phyloP scores from a whole-genome alignment of 495 filamentous ascomycete genomes.

The Aspergillus saccharolyticus region DNA sequence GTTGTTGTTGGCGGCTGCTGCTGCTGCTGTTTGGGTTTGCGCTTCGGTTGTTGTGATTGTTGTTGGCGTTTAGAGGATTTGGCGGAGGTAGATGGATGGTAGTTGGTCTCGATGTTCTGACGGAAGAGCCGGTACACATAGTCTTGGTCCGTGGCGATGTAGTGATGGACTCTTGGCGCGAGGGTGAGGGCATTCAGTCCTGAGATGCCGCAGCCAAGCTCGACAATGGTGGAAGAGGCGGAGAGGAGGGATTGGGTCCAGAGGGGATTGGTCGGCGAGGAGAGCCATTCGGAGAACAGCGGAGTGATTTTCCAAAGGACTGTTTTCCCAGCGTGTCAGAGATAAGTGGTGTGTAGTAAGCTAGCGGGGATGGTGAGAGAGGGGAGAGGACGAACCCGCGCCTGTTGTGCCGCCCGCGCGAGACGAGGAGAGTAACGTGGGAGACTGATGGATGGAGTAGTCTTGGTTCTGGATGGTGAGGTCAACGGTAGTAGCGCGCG shows the following conservation, averaged over 20 bases:
- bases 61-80: conserved; percentile 20
- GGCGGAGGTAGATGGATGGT: background rate
- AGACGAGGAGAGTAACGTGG: conserved; percentile 69
- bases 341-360: background rate
- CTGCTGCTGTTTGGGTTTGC: background rate
- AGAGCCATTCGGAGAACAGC: conserved; percentile 76
- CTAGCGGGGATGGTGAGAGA: background rate
- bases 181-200: conserved; percentile 66
- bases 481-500: conserved; percentile 58
- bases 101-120: conserved; percentile 69
- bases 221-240: conserved; percentile 56
- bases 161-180: conserved; percentile 54
- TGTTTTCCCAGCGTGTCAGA: conserved; percentile 19
- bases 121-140: conserved; percentile 73
- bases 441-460: conserved; percentile 79
- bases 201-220: conserved; percentile 85
- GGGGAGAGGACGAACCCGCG: conserved; percentile 56
- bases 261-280: conserved; percentile 56
- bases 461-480: conserved; percentile 64
- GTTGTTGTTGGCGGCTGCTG: background rate
- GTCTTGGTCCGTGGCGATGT: conserved; percentile 81
- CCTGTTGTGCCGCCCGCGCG: conserved; percentile 85
- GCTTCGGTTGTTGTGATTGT: background rate
- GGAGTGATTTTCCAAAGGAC: conserved; percentile 94
- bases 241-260: conserved; percentile 53